Base-by-base conservation (phyloP, 176 grass and related monocot species). In the Carex parvula region DNA sequence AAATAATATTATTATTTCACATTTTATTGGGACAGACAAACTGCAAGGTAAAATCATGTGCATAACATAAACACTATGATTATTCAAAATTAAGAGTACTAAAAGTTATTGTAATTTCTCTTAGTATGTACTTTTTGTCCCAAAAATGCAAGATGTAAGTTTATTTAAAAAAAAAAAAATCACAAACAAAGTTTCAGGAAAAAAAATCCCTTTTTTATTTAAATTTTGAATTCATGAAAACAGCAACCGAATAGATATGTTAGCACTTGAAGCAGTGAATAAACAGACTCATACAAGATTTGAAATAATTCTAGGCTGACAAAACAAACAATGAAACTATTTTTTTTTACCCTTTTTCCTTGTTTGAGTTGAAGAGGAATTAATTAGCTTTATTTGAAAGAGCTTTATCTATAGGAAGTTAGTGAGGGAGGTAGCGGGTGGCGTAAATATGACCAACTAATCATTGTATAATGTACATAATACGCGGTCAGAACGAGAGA, bases 351-450 rank as follows among this genome's bases (percentile, higher is more conserved):
- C 52, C 52, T 78, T 78, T 30, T 54, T 15, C 73, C 21, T 78
- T 78, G 73, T 57, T 71, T 33, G 26, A 56, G 5, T 32, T 57
- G 14, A 32, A 78, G 73, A 78, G 17, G 14, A 78, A 78, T 32
- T 33, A 57, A 10, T 56, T 78, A 57, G 52, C 52, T 78, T 78
- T 78, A 78, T 52, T 24, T 78, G 35, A 71, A 70, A 46, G 68
- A 71, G 37, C 16, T 44, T 37, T 37, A 5, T 33, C 62, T 44
- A 71, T 71, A 71, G 68, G 68, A 71, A 42, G 20, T 78, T 52
- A 78, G 52, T 4, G 52, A 56, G 48, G 52, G 26, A 22, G 70
- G 42, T 73, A 22, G 42, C 24, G 42, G 41, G 18, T 52, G 73
- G 52, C 73, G 57, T 78, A 57, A 77, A 77, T 35, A 78, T 56